Conservation (phyloP, 768 basidiomycete genomes). For the Lactarius sp. region DNA sequence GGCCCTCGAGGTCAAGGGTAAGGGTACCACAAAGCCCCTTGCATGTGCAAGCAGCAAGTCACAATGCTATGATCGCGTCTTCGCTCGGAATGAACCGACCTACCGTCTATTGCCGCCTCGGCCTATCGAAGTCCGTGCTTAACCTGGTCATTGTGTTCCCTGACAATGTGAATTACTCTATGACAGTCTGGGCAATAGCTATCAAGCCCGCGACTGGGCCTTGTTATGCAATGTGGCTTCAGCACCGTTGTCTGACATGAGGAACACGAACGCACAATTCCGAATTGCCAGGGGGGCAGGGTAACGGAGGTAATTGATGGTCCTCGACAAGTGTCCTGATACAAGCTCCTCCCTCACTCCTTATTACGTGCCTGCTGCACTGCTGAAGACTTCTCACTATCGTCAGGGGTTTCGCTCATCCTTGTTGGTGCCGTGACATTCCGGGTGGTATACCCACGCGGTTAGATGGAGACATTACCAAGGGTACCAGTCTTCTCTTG, state of each 20-base stretch:
- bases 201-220: not conserved
- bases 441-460: not conserved
- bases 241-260: not conserved
- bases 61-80: not conserved
- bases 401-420: not conserved
- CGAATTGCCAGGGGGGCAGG: not conserved
- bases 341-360: not conserved
- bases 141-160: not conserved
- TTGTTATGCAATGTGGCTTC: slow-evolving; percentile 5
- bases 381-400: not conserved
- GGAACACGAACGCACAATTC: not conserved
- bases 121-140: not conserved
- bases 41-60: not conserved
- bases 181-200: not conserved
- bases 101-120: not conserved
- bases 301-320: not conserved
- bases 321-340: not conserved
- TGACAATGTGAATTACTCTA: not conserved
- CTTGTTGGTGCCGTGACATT: not conserved
- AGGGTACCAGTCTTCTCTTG: not conserved
- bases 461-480: not conserved
- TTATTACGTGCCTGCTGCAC: not conserved
- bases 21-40: slow-evolving; percentile 1
- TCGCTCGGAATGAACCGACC: not conserved
- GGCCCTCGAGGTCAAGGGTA: not conserved